Conservation (phyloP, 768 basidiomycete species). For the Plicaturopsis crispa region DNA sequence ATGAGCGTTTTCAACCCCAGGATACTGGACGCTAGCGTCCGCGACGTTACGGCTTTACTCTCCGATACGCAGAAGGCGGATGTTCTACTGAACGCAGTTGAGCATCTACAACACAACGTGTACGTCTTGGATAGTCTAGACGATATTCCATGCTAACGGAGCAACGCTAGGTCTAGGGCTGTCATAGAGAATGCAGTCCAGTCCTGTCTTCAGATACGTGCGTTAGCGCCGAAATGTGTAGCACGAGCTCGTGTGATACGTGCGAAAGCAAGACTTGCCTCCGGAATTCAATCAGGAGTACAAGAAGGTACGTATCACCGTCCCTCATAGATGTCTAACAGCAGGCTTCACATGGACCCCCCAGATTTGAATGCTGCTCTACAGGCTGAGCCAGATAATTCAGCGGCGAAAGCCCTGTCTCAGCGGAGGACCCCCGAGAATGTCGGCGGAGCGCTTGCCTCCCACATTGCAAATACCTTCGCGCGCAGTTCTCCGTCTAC, state of each 20-base stretch:
- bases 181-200: constrained; percentile 71
- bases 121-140: too few relatives aligned
- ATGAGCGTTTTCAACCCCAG: constrained; percentile 71
- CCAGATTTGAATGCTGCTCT: constrained; percentile 63
- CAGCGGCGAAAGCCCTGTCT: constrained; percentile 56
- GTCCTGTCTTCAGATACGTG: constrained; percentile 55
- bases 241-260: constrained; percentile 59
- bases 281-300: constrained; percentile 52
- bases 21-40: constrained; percentile 70
- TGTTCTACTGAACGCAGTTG: constrained; percentile 73
- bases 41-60: constrained; percentile 52
- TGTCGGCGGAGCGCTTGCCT: too few relatives aligned
- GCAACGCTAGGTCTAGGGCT: constrained; percentile 52
- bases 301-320: constrained; percentile 45
- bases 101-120: constrained; percentile 69
- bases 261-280: constrained; percentile 57
- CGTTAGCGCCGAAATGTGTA: constrained; percentile 39
- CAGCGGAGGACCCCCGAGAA: too few relatives aligned
- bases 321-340: constrained; percentile 1
- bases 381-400: constrained; percentile 57
- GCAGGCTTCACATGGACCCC: constrained; percentile 7
- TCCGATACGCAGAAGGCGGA: constrained; percentile 63
- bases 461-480: too few relatives aligned
- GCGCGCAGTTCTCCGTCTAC: too few relatives aligned
- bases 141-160: too few relatives aligned